Evolutionary conservation across 306 rosid species (phyloP), one percentile per base, ranked within the genome.

Genomic region (Dalbergia cochinchinensis): DNA sequence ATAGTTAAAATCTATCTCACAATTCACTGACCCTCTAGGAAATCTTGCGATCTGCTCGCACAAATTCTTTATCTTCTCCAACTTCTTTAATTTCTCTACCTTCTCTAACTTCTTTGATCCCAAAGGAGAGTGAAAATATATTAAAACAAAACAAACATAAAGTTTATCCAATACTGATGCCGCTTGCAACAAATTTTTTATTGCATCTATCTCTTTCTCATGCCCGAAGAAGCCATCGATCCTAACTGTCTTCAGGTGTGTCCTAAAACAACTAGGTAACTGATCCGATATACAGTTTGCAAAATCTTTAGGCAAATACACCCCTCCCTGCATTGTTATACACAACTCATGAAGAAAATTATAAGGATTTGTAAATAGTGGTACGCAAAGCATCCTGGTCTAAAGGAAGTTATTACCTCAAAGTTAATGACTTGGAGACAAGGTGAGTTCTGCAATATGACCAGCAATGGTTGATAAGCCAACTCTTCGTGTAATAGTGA

Each of bases 311-410:
- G 42, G 68, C 68, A 62, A 18, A 15, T 0, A 33, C 11, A 62
- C 68, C 68, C 68, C 68, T 5, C 8, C 42, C 45, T 34, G 68
- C 44, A 62, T 33, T 62, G 68, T 62, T 26, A 26, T 33, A 62
- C 31, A 61, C 67, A 61, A 61, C 6, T n/a, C 2, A 61, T 31
- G 11, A 31, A 33, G 19, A 13, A 15, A 60, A 12, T 33, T 12
- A 10, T 15, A 13, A 62, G 68, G 42, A 62, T 33, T 33, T 13
- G 67, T 62, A 62, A 33, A 58, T 58, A 51, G 57, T 4, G 15
- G 57, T 15, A 26, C 1, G 31, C 31, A 26, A n/a, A 51, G 7
- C 57, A 51, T 58, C 22, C 35, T 22, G 18, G 67, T 31, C 4
- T 6, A 8, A 13, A 33, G 44, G 16, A 31, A 33, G 44, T 62